Conservation (phyloP, 805 yeast species). For the Blastobotrys attinorum region DNA sequence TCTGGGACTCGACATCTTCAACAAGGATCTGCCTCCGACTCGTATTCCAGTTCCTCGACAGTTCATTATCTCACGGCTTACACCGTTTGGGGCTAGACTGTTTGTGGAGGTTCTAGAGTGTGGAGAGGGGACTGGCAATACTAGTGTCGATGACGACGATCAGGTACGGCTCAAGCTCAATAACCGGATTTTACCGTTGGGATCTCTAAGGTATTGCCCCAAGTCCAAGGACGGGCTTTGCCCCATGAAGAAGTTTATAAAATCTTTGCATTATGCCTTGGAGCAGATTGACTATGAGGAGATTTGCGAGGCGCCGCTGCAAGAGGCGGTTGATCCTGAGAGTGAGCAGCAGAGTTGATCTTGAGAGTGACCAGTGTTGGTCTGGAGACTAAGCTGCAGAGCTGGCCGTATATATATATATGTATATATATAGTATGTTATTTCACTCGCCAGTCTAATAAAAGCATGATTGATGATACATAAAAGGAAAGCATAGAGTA, state of each 20-base stretch:
- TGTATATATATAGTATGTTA: neutral
- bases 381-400: too few relatives aligned
- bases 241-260: slow-evolving; percentile 18
- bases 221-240: slow-evolving; percentile 28
- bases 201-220: slow-evolving; percentile 29
- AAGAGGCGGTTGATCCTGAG: neutral
- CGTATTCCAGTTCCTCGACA: slow-evolving; percentile 35
- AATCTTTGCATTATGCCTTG: slow-evolving; percentile 9
- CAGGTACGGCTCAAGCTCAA: slow-evolving; percentile 30
- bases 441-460: too few relatives aligned
- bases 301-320: slow-evolving; percentile 9
- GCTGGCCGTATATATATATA: too few relatives aligned
- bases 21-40: slow-evolving; percentile 38
- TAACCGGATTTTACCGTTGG: slow-evolving; percentile 32
- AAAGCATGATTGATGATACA: too few relatives aligned
- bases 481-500: too few relatives aligned
- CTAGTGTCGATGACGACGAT: neutral
- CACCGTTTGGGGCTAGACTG: slow-evolving; percentile 36
- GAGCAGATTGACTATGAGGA: slow-evolving; percentile 9
- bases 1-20: slow-evolving; percentile 42
- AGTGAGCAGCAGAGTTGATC: too few relatives aligned
- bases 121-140: slow-evolving; percentile 18
- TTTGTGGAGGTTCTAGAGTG: slow-evolving; percentile 34
- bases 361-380: too few relatives aligned
- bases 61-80: slow-evolving; percentile 32